phyloP scores from a whole-genome alignment of 495 filamentous ascomycete species.

The Baudoinia panamericana region DNA sequence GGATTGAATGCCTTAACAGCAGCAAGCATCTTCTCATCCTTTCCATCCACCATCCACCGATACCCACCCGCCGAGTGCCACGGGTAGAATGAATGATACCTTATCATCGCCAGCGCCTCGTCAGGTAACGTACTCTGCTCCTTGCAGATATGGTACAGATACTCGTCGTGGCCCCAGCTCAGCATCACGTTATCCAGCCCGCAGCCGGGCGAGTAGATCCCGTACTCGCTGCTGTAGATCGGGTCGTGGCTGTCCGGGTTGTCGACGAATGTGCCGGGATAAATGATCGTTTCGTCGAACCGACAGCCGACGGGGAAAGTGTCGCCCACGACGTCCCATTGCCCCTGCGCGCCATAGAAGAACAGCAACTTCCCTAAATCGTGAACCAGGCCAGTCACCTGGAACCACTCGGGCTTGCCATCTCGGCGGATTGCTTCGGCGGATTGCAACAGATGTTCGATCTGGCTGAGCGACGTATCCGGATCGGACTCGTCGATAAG shows the following conservation, averaged over 20 bases:
- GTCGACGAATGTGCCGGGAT: slow-evolving; percentile 54
- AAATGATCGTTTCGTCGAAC: slow-evolving; percentile 67
- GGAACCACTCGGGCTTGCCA: slow-evolving; percentile 88
- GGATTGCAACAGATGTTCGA: slow-evolving; percentile 74
- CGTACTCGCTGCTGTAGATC: slow-evolving; percentile 57
- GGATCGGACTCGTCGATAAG: slow-evolving; percentile 82
- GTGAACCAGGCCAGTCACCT: slow-evolving; percentile 76
- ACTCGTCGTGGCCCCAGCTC: slow-evolving; percentile 88
- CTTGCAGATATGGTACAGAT: slow-evolving; percentile 71
- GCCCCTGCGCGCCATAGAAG: slow-evolving; percentile 68
- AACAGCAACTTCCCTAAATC: slow-evolving; percentile 80
- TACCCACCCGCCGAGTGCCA: slow-evolving; percentile 78
- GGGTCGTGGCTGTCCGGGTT: slow-evolving; percentile 56
- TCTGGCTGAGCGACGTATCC: slow-evolving; percentile 72
- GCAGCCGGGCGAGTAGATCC: slow-evolving; percentile 65
- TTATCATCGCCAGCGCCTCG: slow-evolving; percentile 79
- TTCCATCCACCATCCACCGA: slow-evolving; percentile 63
- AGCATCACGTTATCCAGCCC: slow-evolving; percentile 77
- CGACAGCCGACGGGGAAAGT: slow-evolving; percentile 83
- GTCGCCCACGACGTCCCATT: slow-evolving; percentile 89
- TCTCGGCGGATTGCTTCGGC: slow-evolving; percentile 79
- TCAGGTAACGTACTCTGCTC: slow-evolving; percentile 62
- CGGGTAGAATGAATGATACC: slow-evolving; percentile 82
- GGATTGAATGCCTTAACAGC: slow-evolving; percentile 81
- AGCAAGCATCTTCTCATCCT: slow-evolving; percentile 63